phyloP scores from a whole-genome alignment of 208 protist genomes.

The Crithidia brevicula region DNA sequence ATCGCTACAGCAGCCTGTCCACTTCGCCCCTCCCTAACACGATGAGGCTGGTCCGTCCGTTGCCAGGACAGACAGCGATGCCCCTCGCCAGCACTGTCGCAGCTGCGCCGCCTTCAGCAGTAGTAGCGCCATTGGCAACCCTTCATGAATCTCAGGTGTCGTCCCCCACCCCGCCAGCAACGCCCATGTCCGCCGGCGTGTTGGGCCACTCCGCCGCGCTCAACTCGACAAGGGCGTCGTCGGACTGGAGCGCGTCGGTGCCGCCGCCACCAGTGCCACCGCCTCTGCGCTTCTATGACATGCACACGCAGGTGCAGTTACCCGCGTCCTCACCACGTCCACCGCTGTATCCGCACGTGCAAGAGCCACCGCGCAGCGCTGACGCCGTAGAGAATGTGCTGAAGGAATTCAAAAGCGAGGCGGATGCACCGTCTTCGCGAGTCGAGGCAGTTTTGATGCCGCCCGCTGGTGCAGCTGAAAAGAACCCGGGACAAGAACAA shows the following conservation, averaged over 20 bases:
- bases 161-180: not conserved
- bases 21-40: not conserved
- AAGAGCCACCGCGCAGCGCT: no score
- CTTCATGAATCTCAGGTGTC: slow-evolving; percentile 4
- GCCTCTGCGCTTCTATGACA: slow-evolving; percentile 6
- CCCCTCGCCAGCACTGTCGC: not conserved
- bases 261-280: slow-evolving; percentile 12
- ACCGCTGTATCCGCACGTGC: no score
- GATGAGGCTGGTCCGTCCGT: not conserved
- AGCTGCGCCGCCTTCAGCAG: not conserved
- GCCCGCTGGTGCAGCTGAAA: no score
- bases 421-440: no score
- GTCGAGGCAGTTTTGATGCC: no score
- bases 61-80: not conserved
- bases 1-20: slow-evolving; percentile 17
- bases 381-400: no score
- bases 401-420: no score
- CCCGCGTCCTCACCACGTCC: not conserved
- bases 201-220: slow-evolving; percentile 11
- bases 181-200: not conserved
- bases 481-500: no score
- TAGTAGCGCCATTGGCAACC: not conserved
- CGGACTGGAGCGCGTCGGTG: slow-evolving; percentile 12
- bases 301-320: slow-evolving; percentile 5
- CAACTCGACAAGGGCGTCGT: slow-evolving; percentile 1